Base-by-base conservation (phyloP, 129 eudicot genomes). In the Artemisia annua region DNA sequence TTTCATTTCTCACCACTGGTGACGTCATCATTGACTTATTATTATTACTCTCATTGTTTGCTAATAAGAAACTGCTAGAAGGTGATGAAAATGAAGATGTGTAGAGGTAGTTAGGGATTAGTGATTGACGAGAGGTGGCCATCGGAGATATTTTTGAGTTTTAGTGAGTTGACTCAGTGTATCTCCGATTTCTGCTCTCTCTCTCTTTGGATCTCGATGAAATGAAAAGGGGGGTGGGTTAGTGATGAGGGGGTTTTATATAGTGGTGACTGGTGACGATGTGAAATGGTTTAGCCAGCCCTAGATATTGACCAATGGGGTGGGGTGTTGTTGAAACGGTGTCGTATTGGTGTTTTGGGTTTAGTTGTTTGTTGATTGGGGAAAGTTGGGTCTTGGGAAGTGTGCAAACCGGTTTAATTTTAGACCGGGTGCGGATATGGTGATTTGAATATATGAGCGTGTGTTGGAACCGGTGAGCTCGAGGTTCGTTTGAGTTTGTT, bases 51-150 rank as follows among this genome's bases (percentile, higher is more conserved):
- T 70, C 13, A 72, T 65, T 69, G 20, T 61, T 24, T 55, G 62
- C 60, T 39, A 80, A 60, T 39, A 80, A 60, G 0, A 77, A 62
- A 2, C 77, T 72, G 68, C 74, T 67, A 51, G 86, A 39, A 2
- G 46, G 46, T 39, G 46, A 67, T 32, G 84, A 79, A n/a, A 81
- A 44, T 12, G 92, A 84, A 4, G 85, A 65, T 55, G 84, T 32
- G 82, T 91, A 91, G 46, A 91, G 84, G 81, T 22, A 91, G 74
- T 55, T 74, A 0, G 97, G 97, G 76, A 91, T 82, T 39, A 91
- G 83, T 67, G 97, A 77, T 35, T 81, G 87, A 73, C 87, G 80
- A 69, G 83, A 62, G 79, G 60, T 55, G 15, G 74, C 86, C 54
- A 76, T 39, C 79, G 72, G 79, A 72, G 83, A 61, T 22, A 61